Base-by-base conservation (phyloP, 768 basidiomycete genomes). In the Boletus speciosus region DNA sequence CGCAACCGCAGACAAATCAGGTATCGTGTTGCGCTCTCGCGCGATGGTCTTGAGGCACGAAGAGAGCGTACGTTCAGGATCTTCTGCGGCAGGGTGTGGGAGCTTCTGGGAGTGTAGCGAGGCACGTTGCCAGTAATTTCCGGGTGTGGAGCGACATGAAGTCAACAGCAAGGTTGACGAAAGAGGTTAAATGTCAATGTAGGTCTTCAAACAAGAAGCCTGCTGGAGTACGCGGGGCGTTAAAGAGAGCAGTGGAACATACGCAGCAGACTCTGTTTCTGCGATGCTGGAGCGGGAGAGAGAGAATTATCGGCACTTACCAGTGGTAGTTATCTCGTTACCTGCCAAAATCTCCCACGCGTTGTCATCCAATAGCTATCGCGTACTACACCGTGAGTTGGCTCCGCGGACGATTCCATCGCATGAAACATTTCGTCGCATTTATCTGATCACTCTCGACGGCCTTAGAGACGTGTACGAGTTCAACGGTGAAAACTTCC, bases 141-240 rank as follows among this genome's bases (percentile, higher is more conserved):
- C 23, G 94, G 95, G 95, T 94, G 58, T 44, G 86, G 63, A 16
- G 41, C 47, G 5, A 14, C 37, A 47, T n/a, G 47, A 40, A 21
- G 43, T 12, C 15, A 21, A 25, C 35, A 27, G 21, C 32, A 47
- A 37, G 46, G 47, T 46, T 50, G 39, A 62, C 19, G 49, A 37
- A 48, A 45, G 23, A 15, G 39, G 34, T 15, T 39, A 34, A 58
- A 21, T n/a, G 15, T 25, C n/a, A 9, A 35, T 15, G 8, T 63
- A 98, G 94, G 21, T 93, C 96, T 0, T 90, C 93, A 0, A 95
- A 94, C 69, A 90, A 96, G 66, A 98, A 98, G 94, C 95, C 95
- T 3, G 78, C 82, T 12, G 88, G 83, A 0, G 93, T 96, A 15
- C 87, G 85, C 61, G 81, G 80, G 16, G 86, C 89, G 0, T 68